Evolutionary conservation across 148 eudicot genomes (phyloP), one percentile per base, ranked within the genome.

Genomic region (Salicornia ramosissima): DNA sequence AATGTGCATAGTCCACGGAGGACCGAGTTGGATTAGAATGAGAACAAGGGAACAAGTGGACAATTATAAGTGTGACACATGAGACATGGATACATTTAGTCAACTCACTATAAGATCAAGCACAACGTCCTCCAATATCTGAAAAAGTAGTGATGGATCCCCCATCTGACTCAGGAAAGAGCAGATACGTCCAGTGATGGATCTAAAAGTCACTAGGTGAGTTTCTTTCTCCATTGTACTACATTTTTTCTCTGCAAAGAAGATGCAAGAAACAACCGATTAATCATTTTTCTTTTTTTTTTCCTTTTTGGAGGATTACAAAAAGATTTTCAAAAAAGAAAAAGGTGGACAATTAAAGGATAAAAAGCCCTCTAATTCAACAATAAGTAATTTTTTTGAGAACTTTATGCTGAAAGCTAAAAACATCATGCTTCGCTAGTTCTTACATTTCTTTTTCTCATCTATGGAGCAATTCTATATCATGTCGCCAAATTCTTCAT

Each of bases 101-200:
- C 19, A 74, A 81, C 92, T 87, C 79, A 92, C 97, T 19, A 83
- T 75, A 67, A 81, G 86, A 67, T 83, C 80, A 29, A 88, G 68
- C 66, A 94, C 72, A 71, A 82, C 70, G 69, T 78, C 83, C 83
- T 94, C 98, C 34, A 89, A 65, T 79, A 88, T 84, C 66, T 82
- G 81, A 69, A 87, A 77, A 74, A 86, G 82, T 65, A 87, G 84
- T 71, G 77, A 65, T 65, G 76, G 83, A 80, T 90, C 97, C 26
- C 98, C 97, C 74, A 94, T 84, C 78, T 86, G 90, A 52, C 76
- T 70, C 79, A 94, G 70, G 74, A 69, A 80, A 59, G 92, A 86
- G 81, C 96, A 84, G 68, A 88, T 79, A 70, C 59, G 56, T 65
- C 79, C 71, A 31, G 90, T 86, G 50, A 88, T 28, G 24, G 82